Percentiles rank a stretch among this genome's conserved stretches.
Evolutionary conservation across 164 flowering plant genomes (phyloP).

Genomic region (Saururus chinensis): DNA sequence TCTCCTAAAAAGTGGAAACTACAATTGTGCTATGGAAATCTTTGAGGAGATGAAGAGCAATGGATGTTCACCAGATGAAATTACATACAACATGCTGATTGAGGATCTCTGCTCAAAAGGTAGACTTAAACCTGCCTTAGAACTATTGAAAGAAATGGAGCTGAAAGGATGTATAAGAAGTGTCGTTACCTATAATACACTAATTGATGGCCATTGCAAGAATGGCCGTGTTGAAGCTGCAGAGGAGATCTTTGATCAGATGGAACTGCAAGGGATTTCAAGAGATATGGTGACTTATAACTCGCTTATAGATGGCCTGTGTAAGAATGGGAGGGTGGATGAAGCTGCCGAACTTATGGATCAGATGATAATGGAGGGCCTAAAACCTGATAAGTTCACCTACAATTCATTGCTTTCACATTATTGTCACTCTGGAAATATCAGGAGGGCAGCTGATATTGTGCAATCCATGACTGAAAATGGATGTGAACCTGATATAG

Average conservation of each 20-base stretch:
- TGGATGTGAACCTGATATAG: constrained; percentile 72
- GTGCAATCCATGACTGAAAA: constrained; percentile 64
- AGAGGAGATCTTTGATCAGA: constrained; percentile 82
- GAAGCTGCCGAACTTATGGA: constrained; percentile 75
- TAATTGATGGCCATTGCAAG: constrained; percentile 78
- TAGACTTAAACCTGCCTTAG: constrained; percentile 51
- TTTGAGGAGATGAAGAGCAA: constrained; percentile 63
- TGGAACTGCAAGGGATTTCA: constrained; percentile 81
- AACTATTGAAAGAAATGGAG: constrained; percentile 77
- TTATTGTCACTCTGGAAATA: constrained; percentile 61
- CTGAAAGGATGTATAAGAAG: constrained; percentile 56
- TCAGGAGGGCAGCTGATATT: constrained; percentile 72
- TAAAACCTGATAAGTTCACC: constrained; percentile 75
- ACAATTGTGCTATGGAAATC: constrained; percentile 45
- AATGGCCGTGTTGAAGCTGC: constrained; percentile 59
- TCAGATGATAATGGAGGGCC: constrained; percentile 79
- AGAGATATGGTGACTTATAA: constrained; percentile 70
- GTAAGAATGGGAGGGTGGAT: constrained; percentile 52
- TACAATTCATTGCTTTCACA: constrained; percentile 63
- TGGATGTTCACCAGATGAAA: constrained; percentile 72
- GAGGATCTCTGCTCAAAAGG: constrained; percentile 51
- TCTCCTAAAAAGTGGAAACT: constrained; percentile 44
- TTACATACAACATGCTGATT: constrained; percentile 72
- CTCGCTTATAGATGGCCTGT: constrained; percentile 72
- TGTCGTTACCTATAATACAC: constrained; percentile 63